phyloP scores from a whole-genome alignment of 2,329 filamentous ascomycete genomes.

The Lasiodiplodia citricola region DNA sequence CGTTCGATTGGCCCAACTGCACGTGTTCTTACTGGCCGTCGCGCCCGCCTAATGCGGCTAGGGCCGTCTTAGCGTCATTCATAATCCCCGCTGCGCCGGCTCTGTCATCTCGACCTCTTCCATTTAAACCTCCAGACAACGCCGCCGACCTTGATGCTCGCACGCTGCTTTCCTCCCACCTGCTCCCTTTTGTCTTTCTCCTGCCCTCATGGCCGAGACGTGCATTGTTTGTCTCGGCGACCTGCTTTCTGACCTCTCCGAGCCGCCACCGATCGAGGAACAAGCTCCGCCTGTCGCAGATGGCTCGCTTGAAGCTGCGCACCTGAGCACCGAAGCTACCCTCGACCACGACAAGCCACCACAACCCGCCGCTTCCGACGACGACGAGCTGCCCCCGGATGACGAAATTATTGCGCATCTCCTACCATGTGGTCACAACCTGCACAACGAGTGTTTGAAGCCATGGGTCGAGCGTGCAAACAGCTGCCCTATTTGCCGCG shows the following conservation, averaged over 20 bases:
- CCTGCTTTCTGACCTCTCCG: slow-evolving; percentile 57
- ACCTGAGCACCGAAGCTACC: slow-evolving; percentile 7
- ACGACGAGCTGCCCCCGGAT: slow-evolving; percentile 43
- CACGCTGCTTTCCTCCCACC: slow-evolving; percentile 25
- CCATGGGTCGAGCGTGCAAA: slow-evolving; percentile 97
- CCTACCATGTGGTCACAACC: slow-evolving; percentile 82
- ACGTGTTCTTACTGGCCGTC: slow-evolving; percentile 24
- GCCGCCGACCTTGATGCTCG: slow-evolving; percentile 19
- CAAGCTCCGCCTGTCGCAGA: slow-evolving; percentile 28
- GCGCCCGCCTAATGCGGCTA: slow-evolving; percentile 17
- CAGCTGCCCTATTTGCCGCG: slow-evolving; percentile 95
- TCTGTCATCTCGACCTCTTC: slow-evolving; percentile 33
- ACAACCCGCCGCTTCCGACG: slow-evolving; percentile 34
- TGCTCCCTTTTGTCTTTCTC: neutral
- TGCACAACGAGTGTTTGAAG: slow-evolving; percentile 90
- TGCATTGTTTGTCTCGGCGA: slow-evolving; percentile 76
- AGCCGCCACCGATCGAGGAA: slow-evolving; percentile 45
- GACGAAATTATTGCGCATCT: slow-evolving; percentile 65
- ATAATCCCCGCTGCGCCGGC: slow-evolving; percentile 25
- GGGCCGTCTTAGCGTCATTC: slow-evolving; percentile 22
- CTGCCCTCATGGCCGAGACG: slow-evolving; percentile 63
- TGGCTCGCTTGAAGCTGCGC: slow-evolving; percentile 27
- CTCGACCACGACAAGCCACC: slow-evolving; percentile 20
- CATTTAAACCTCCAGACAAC: slow-evolving; percentile 21
- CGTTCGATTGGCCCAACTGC: slow-evolving; percentile 4